These are phyloP conservation scores for Lycium barbarum DNA, from an alignment of 257 asterid genomes.

Conservation along the genomic window DNA sequence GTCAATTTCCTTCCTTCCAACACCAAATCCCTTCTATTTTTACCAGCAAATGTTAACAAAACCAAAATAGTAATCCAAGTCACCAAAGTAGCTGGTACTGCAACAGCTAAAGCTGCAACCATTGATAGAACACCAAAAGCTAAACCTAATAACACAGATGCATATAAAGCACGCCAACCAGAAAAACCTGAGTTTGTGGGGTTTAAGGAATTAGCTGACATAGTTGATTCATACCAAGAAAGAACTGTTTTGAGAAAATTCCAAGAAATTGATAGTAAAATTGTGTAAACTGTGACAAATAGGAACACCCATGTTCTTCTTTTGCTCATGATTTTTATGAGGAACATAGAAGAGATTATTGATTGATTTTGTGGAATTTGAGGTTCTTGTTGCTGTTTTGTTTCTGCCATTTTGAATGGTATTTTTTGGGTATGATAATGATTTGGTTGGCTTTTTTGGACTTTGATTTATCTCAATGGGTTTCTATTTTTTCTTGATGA, in stretches of 20 bases:
- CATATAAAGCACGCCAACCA: conserved; percentile 71
- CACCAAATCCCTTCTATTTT: conserved; percentile 73
- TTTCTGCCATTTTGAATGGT: not conserved
- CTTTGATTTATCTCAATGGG: not conserved
- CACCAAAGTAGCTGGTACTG: conserved; percentile 84
- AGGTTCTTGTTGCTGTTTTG: conserved; percentile 32
- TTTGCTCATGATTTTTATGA: conserved; percentile 66
- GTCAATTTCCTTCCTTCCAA: conserved; percentile 85
- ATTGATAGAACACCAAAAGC: conserved; percentile 80
- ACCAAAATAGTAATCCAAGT: conserved; percentile 90
- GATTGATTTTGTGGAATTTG: not conserved
- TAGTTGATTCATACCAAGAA: conserved; percentile 57
- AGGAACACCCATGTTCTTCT: conserved; percentile 82
- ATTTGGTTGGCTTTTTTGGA: not conserved
- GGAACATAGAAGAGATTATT: conserved; percentile 34
- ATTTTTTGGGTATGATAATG: not conserved
- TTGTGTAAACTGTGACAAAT: conserved; percentile 69
- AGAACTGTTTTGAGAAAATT: conserved; percentile 73
- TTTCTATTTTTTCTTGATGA: not conserved
- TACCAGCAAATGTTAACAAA: conserved; percentile 74
- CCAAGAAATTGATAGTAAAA: conserved; percentile 76
- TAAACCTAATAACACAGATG: conserved; percentile 64
- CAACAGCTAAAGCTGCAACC: conserved; percentile 90
- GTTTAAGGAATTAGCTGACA: conserved; percentile 33
- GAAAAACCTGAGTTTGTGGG: conserved; percentile 34